Conservation (phyloP, 495 filamentous ascomycete species). For the Aspergillus baeticus region DNA sequence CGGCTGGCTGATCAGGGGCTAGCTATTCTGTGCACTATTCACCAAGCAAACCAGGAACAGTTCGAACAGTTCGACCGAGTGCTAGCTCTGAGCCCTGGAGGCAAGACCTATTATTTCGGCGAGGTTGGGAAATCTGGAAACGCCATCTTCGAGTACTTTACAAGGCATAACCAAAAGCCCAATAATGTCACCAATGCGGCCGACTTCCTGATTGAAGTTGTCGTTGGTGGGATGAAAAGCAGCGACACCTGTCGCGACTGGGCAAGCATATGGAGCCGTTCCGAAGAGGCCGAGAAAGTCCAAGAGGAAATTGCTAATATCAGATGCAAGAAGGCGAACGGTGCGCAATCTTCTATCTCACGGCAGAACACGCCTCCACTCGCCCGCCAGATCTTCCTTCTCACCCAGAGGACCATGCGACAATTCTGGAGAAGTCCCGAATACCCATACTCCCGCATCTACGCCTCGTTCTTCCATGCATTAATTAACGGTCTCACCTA, state of each 20-base stretch:
- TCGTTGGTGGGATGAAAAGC: conserved; percentile 69
- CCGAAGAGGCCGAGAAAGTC: conserved; percentile 63
- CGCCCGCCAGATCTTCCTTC: conserved; percentile 62
- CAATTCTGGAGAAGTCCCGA: conserved; percentile 76
- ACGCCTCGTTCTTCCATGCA: conserved; percentile 72
- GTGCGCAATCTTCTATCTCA: conserved; percentile 39
- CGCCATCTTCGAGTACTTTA: conserved; percentile 54
- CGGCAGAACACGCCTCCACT: conserved; percentile 66
- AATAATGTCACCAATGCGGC: conserved; percentile 65
- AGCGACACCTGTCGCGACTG: conserved; percentile 67
- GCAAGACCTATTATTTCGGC: conserved; percentile 67
- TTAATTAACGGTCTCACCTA: conserved; percentile 76
- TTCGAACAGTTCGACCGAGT: conserved; percentile 82
- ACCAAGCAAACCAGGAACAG: conserved; percentile 72
- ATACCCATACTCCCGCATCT: conserved; percentile 77
- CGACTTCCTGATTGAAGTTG: conserved; percentile 86
- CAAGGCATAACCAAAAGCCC: conserved; percentile 35
- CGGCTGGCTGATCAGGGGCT: conserved; percentile 66
- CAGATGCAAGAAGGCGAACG: conserved; percentile 51
- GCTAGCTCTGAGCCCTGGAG: conserved; percentile 63
- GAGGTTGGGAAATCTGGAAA: conserved; percentile 58
- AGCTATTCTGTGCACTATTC: conserved; percentile 66
- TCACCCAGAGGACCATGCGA: conserved; percentile 62
- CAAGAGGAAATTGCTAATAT: conserved; percentile 65
- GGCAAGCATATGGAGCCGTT: conserved; percentile 75